Conservation (phyloP, 2,329 filamentous ascomycete species). For the Sclerotiophoma versabilis region DNA sequence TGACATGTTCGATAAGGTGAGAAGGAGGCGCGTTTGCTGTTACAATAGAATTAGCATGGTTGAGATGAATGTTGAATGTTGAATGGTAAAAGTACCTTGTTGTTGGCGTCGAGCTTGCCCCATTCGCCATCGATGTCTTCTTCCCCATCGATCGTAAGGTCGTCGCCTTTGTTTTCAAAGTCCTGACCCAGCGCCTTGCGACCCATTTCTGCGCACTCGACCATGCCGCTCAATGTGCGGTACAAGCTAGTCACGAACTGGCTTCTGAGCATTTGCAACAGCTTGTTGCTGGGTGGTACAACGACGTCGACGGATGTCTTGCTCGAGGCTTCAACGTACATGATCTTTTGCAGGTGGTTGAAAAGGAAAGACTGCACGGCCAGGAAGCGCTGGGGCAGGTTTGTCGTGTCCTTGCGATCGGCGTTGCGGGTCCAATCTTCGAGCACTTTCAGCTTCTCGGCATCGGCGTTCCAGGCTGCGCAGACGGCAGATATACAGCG, state of each 20-base stretch:
- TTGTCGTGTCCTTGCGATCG: constrained; percentile 85
- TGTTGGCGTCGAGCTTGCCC: constrained; percentile 45
- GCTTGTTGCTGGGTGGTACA: constrained; percentile 81
- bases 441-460: constrained; percentile 87
- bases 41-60: constrained; percentile 15
- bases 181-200: constrained; percentile 67
- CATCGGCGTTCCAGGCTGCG: constrained; percentile 90
- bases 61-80: neutral
- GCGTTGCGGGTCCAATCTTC: constrained; percentile 91
- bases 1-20: constrained; percentile 92
- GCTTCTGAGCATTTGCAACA: constrained; percentile 87
- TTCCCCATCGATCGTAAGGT: constrained; percentile 49
- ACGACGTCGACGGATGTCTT: constrained; percentile 83
- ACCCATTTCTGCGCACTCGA: constrained; percentile 89
- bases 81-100: constrained; percentile 36
- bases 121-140: constrained; percentile 37
- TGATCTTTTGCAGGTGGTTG: constrained; percentile 88
- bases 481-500: constrained; percentile 85
- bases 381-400: constrained; percentile 86
- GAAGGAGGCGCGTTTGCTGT: constrained; percentile 88
- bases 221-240: constrained; percentile 92
- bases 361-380: constrained; percentile 85
- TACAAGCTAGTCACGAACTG: constrained; percentile 95
- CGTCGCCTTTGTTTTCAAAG: constrained; percentile 61
- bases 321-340: constrained; percentile 87